Evolutionary conservation across 495 filamentous ascomycete genomes (phyloP).

Genomic region (Podospora anserina): DNA sequence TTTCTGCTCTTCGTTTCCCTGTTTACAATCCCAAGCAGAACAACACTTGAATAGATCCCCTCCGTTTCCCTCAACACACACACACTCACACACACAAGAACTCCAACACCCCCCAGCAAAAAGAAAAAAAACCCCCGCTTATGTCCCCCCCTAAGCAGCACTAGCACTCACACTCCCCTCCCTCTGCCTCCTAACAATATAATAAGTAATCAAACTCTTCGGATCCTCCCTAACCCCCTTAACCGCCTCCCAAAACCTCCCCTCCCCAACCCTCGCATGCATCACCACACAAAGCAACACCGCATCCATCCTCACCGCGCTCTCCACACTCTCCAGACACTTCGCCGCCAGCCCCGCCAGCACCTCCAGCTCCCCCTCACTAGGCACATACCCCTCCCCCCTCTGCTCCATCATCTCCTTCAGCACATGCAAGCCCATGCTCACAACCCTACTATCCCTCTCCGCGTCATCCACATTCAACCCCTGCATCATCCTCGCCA

Average conservation of each 20-base stretch:
- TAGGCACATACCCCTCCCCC: constrained; percentile 37
- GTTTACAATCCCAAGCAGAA: background rate
- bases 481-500: constrained; percentile 40
- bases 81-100: background rate
- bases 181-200: constrained; percentile 64
- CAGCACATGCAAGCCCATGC: constrained; percentile 61
- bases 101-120: background rate
- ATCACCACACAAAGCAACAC: constrained; percentile 73
- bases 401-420: constrained; percentile 48
- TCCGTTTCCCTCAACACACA: background rate
- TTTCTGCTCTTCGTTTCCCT: background rate
- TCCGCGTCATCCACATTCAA: constrained; percentile 35
- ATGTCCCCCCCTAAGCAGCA: background rate
- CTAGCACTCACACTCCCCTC: constrained; percentile 26
- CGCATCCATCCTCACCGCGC: constrained; percentile 74
- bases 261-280: constrained; percentile 63
- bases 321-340: constrained; percentile 67
- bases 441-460: constrained; percentile 34
- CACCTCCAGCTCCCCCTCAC: constrained; percentile 41
- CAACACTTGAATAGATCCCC: background rate
- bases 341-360: constrained; percentile 56
- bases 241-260: constrained; percentile 62
- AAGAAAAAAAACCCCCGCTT: background rate
- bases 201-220: constrained; percentile 78
- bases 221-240: constrained; percentile 62